Percentiles rank a stretch among this genome's conserved stretches.
These are phyloP conservation scores for Ligustrum vulgare DNA, from an alignment of 257 asterid genomes.

Conservation along the genomic window DNA sequence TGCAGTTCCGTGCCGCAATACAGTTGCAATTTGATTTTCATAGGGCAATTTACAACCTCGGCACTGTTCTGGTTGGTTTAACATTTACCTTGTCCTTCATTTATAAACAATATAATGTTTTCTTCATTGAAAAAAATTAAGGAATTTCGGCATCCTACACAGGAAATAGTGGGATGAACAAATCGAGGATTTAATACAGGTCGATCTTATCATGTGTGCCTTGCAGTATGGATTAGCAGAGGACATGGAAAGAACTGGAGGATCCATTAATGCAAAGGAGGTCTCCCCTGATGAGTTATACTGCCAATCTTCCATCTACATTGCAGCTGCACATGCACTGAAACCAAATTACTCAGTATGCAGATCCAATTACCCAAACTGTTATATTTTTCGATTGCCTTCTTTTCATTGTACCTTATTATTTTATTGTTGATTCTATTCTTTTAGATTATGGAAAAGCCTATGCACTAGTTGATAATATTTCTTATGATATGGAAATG, in stretches of 20 bases:
- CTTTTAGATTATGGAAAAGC: conserved; percentile 8
- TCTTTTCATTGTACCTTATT: conserved; percentile 17
- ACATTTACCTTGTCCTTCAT: conserved; percentile 22
- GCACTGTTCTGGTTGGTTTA: conserved; percentile 94
- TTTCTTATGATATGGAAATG: background rate
- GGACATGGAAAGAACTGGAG: conserved; percentile 95
- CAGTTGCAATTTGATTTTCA: conserved; percentile 97
- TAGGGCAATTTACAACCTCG: conserved; percentile 98
- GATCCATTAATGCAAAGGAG: conserved; percentile 58
- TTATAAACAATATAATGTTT: conserved; percentile 1
- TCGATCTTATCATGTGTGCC: conserved; percentile 30
- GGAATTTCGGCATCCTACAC: background rate
- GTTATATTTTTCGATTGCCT: conserved; percentile 9
- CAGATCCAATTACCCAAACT: conserved; percentile 3
- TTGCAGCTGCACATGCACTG: conserved; percentile 98
- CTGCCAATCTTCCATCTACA: conserved; percentile 93
- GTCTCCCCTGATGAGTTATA: conserved; percentile 87
- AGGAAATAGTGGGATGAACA: conserved; percentile 7
- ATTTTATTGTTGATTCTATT: background rate
- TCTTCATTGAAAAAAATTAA: conserved; percentile 7
- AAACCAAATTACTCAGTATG: conserved; percentile 91
- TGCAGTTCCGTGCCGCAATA: conserved; percentile 97
- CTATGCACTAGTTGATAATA: background rate
- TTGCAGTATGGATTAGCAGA: conserved; percentile 98
- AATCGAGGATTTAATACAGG: background rate